A percentile compares a stretch with the other conserved stretches of the same genome.
Conservation (phyloP, 441 rosid species). For the Pelargonium australe region DNA sequence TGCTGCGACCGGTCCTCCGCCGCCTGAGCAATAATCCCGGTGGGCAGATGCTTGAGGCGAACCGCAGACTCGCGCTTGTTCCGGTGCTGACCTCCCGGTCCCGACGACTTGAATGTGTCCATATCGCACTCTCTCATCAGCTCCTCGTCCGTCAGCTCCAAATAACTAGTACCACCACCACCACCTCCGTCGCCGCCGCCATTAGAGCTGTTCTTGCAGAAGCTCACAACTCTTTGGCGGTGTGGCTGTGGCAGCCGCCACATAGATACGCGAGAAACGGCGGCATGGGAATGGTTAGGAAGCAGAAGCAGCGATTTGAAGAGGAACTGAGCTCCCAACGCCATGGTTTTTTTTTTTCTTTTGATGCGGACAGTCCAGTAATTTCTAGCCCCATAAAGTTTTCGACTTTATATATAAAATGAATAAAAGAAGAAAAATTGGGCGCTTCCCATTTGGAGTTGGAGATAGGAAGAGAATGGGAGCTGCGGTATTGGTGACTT, state of each 20-base stretch:
- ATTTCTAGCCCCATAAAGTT: not conserved
- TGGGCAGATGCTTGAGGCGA: slow-evolving; percentile 74
- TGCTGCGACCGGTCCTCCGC: slow-evolving; percentile 92
- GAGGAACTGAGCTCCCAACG: not conserved
- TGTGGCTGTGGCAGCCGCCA: too few relatives aligned
- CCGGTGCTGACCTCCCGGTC: slow-evolving; percentile 98
- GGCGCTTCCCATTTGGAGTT: not conserved
- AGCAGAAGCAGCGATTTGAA: not conserved
- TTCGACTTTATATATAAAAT: not conserved
- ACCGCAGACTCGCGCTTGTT: slow-evolving; percentile 97
- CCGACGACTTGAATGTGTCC: slow-evolving; percentile 64
- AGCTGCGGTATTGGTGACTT: not conserved
- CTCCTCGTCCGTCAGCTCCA: slow-evolving; percentile 60
- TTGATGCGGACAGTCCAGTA: not conserved
- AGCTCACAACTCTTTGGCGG: not conserved
- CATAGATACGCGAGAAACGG: too few relatives aligned
- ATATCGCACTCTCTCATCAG: slow-evolving; percentile 71
- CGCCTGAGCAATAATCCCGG: slow-evolving; percentile 78
- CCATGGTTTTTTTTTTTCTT: not conserved
- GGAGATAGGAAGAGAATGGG: not conserved
- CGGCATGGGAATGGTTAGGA: too few relatives aligned
- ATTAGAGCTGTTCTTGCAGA: not conserved
- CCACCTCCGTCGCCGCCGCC: not conserved
- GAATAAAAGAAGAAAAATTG: not conserved
- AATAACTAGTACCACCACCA: slow-evolving; percentile 17